A percentile compares a stretch with the other conserved stretches of the same genome.
Evolutionary conservation across 164 flowering plant species (phyloP).

Genomic region (Stephania cephalantha): DNA sequence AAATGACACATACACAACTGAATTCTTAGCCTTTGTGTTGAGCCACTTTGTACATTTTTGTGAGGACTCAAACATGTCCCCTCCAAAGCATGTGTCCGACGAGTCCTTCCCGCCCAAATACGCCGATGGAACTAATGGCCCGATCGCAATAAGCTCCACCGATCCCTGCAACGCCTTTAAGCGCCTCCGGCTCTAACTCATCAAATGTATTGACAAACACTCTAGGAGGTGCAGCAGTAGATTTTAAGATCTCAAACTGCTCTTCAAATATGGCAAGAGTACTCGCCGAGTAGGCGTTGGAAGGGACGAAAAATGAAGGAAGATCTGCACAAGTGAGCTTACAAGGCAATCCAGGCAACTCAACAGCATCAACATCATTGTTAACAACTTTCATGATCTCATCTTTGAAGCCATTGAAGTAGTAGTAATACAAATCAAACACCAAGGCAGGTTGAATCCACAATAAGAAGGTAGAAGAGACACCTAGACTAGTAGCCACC

Average conservation of each 20-base stretch:
- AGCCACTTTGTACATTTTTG: conserved; percentile 37
- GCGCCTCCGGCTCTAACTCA: conserved; percentile 29
- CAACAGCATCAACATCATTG: conserved; percentile 15
- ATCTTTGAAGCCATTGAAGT: conserved; percentile 17
- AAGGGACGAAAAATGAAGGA: conserved; percentile 29
- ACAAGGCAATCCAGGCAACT: conserved; percentile 29
- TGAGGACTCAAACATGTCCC: conserved; percentile 22
- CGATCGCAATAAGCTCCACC: conserved; percentile 26
- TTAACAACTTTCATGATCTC: conserved; percentile 10
- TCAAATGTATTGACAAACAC: conserved; percentile 45
- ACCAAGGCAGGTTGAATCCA: conserved; percentile 6
- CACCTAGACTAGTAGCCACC: conserved; percentile 27
- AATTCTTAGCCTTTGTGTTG: conserved; percentile 27
- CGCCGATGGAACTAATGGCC: conserved; percentile 44
- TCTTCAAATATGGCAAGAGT: too few relatives aligned
- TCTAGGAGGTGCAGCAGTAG: conserved; percentile 2
- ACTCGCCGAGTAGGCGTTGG: not conserved
- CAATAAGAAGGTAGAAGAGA: conserved; percentile 22
- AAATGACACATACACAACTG: conserved; percentile 39
- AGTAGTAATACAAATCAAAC: conserved; percentile 7
- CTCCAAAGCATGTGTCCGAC: conserved; percentile 24
- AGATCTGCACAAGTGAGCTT: conserved; percentile 23
- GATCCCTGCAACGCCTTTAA: conserved; percentile 24
- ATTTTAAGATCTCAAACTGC: too few relatives aligned
- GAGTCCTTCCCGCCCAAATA: conserved; percentile 28